Evolutionary conservation across 331 rosid species (phyloP), one percentile per base, ranked within the genome.

Genomic region (Dryas integrifolia): DNA sequence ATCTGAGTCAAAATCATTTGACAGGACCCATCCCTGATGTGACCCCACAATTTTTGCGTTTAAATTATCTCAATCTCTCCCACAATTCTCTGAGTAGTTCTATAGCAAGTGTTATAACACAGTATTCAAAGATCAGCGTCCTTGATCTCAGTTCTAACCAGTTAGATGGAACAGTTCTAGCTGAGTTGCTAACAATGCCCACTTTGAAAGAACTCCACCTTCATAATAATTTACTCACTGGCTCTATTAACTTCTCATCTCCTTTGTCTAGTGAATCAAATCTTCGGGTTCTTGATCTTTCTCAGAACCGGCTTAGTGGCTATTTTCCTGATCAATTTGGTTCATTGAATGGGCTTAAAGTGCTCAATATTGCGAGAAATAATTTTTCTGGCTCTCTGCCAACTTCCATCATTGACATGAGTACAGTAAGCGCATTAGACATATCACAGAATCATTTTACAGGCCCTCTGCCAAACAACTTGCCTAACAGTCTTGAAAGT

Each of bases 321-420:
- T 95, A 88, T 84, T 95, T 95, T 72, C 99, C 98, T 9, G 96
- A 90, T 77, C 80, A 84, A 51, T 87, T 95, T 67, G 82, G 87
- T 51, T 88, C 93, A 7, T 79, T 92, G 72, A 78, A 82, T 58
- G 81, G 78, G 71, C 89, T 95, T 74, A 84, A 73, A 83, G 69
- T 82, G 73, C 96, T 95, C 66, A 79, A 81, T 67, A 87, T 95
- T 69, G 98, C 93, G 39, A 91, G 93, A 78, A 95, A 95, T 69
- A 95, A 87, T 72, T 87, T 95, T 57, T 90, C 88, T 47, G 99
- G 99, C 48, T 95, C 98, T 67, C 90, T 95, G 75, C 99, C 99
- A 44, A 89, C 93, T 40, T 82, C 96, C 46, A 78, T 90, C 76
- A 79, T 90, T 16, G 90, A 70, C 67, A 70, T 95, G 85, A 88